Conservation (phyloP, 345 rosid species). For the Dovyalis caffra region DNA sequence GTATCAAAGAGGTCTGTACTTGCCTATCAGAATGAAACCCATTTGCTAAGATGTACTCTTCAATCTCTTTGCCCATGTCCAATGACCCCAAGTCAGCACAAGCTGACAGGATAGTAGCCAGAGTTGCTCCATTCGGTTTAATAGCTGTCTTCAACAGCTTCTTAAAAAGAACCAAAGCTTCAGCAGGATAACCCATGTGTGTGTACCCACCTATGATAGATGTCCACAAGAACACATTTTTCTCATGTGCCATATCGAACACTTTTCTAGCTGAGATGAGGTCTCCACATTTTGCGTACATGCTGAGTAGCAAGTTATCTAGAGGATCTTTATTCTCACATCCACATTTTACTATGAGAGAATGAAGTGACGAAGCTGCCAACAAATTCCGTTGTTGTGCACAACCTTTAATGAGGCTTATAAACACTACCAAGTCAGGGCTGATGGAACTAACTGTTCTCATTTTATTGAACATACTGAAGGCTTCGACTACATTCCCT, state of each 20-base stretch:
- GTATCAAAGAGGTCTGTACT: conserved; percentile 34
- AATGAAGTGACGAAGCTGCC: conserved; percentile 32
- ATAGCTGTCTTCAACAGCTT: conserved; percentile 20
- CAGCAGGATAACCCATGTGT: conserved; percentile 20
- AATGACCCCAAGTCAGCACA: conserved; percentile 29
- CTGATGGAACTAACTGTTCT: conserved; percentile 8
- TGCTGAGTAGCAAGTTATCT: conserved; percentile 26
- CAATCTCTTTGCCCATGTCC: conserved; percentile 20
- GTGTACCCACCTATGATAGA: conserved; percentile 25
- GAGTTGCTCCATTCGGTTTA: conserved; percentile 29
- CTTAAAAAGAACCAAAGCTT: conserved; percentile 25
- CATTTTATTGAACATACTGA: conserved; percentile 22
- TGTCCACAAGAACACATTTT: conserved; percentile 30
- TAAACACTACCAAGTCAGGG: conserved; percentile 22
- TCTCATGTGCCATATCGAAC: conserved; percentile 18
- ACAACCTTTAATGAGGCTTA: conserved; percentile 26
- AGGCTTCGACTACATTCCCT: conserved; percentile 24
- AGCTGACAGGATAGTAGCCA: conserved; percentile 28
- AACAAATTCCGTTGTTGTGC: conserved; percentile 16
- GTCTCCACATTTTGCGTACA: conserved; percentile 33
- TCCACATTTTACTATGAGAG: conserved; percentile 27
- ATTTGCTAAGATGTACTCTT: conserved; percentile 15
- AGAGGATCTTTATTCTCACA: conserved; percentile 16
- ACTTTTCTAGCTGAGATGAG: conserved; percentile 24
- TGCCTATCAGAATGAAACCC: conserved; percentile 16